Conservation (phyloP, 768 basidiomycete genomes). For the Russula brevipes region DNA sequence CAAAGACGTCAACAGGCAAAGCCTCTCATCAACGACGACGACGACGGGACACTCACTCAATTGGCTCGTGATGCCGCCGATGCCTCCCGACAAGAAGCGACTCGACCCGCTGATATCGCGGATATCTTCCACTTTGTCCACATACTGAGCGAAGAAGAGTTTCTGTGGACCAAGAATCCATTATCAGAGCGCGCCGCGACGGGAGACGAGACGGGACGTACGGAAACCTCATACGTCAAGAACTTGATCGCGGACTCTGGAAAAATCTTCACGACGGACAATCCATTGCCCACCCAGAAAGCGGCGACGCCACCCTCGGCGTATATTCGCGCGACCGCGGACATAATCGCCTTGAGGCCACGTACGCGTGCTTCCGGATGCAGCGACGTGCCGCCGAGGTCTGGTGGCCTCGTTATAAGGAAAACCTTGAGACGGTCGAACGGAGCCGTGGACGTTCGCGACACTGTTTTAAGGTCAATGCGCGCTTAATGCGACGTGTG, state of each 20-base stretch:
- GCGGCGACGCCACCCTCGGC: conserved; percentile 81
- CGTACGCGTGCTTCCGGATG: conserved; percentile 42
- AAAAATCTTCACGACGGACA: conserved; percentile 93
- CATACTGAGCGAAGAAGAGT: conserved; percentile 87
- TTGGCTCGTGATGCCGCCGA: conserved; percentile 93
- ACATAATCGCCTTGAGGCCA: conserved; percentile 59
- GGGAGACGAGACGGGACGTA: conserved; percentile 37
- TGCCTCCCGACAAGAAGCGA: conserved; percentile 91
- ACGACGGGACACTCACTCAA: conserved; percentile 52
- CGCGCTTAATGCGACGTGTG: not conserved
- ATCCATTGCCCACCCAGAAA: conserved; percentile 97
- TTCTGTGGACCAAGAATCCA: conserved; percentile 49
- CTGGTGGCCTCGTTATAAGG: conserved; percentile 83
- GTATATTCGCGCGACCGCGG: conserved; percentile 78
- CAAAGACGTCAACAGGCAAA: conserved; percentile 25
- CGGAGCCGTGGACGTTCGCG: conserved; percentile 92
- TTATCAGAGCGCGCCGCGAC: not conserved
- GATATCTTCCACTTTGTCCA: conserved; percentile 85
- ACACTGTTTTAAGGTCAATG: conserved; percentile 50
- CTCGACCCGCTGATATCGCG: conserved; percentile 69
- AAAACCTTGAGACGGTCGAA: conserved; percentile 97
- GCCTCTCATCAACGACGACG: not conserved
- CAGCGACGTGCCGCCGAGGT: conserved; percentile 53
- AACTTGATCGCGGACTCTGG: conserved; percentile 99
- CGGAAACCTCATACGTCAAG: conserved; percentile 88